Percentiles rank a stretch among this genome's conserved stretches.
phyloP scores from a whole-genome alignment of 2,329 filamentous ascomycete genomes.

The Pseudopithomyces maydicus region DNA sequence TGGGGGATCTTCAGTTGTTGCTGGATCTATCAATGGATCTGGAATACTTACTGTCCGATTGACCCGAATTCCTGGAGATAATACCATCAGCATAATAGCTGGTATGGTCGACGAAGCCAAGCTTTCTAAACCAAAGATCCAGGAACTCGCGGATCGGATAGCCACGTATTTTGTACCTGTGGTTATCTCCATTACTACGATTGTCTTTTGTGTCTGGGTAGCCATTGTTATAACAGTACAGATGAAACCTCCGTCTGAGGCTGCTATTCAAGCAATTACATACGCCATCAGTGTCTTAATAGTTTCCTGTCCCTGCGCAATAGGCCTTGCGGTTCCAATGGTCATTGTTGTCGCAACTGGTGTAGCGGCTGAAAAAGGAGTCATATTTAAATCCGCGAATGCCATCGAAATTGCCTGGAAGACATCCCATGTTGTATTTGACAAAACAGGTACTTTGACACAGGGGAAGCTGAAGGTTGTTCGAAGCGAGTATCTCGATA shows the following conservation, averaged over 20 bases:
- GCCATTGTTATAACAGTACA: slow-evolving; percentile 57
- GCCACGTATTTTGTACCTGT: slow-evolving; percentile 73
- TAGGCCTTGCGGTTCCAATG: slow-evolving; percentile 78
- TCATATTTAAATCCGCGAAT: slow-evolving; percentile 72
- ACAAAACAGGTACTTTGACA: slow-evolving; percentile 81
- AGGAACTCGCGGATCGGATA: slow-evolving; percentile 70
- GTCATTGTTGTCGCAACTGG: slow-evolving; percentile 75
- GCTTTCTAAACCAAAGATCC: slow-evolving; percentile 69
- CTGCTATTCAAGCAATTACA: slow-evolving; percentile 67
- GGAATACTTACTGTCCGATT: slow-evolving; percentile 58
- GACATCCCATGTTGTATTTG: slow-evolving; percentile 71
- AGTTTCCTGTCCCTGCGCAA: slow-evolving; percentile 80
- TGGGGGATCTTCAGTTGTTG: slow-evolving; percentile 61
- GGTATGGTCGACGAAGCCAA: slow-evolving; percentile 74
- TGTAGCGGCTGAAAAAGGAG: slow-evolving; percentile 65
- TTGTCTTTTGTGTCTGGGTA: slow-evolving; percentile 70
- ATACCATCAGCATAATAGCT: slow-evolving; percentile 73
- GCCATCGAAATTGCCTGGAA: slow-evolving; percentile 67
- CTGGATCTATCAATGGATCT: slow-evolving; percentile 65
- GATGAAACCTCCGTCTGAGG: slow-evolving; percentile 48
- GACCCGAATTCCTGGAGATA: slow-evolving; percentile 68
- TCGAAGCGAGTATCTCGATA: slow-evolving; percentile 26
- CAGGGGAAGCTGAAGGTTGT: slow-evolving; percentile 55
- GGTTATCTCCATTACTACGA: slow-evolving; percentile 61
- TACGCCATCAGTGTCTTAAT: slow-evolving; percentile 75